Base-by-base conservation (phyloP, 116 monocot genomes). In the Posidonia oceanica region DNA sequence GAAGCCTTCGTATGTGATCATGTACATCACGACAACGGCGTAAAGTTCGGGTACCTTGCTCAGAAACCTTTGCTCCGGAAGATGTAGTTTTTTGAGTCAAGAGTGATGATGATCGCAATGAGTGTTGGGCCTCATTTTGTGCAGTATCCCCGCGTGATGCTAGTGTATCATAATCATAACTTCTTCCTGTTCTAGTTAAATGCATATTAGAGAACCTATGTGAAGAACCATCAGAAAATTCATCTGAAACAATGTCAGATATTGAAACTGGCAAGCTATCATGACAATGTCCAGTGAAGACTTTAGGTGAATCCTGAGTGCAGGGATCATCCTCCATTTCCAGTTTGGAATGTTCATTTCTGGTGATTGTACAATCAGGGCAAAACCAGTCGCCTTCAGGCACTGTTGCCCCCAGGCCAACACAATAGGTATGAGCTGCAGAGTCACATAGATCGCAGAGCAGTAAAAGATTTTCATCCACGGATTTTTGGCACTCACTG, bases 331-430 rank as follows among this genome's bases (percentile, higher is more conserved):
- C 61, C 14, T 61, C 71, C 41, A 18, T 61, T 39, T 87, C 75
- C 37, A 57, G 55, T 69, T 74, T 82, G 29, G 74, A 73, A 53
- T 91, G 87, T 44, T 85, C 79, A 67, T 70, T 63, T 68, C 72
- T 69, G 39, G 77, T 38, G 69, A 78, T 54, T 3, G 73, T 52
- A 65, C 91, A 91, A 69, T 91, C 91, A 58, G 51, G 15, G 41
- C 87, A 91, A 68, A 81, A 91, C 87, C 91, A 91, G 67, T 93
- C 86, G 70, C 80, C 86, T 54, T 86, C 86, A 53, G 93, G 93
- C 7, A 93, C 77, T n/a, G 71, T 79, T 54, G 63, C 38, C 15
- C 88, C 93, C 4, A 84, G 76, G 29, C 84, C 86, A 63, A 62
- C 71, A 74, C 93, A 88, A 64, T 84, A 84, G 39, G 93, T 84